phyloP scores from a whole-genome alignment of 345 rosid genomes.

The Syzygium grande region DNA sequence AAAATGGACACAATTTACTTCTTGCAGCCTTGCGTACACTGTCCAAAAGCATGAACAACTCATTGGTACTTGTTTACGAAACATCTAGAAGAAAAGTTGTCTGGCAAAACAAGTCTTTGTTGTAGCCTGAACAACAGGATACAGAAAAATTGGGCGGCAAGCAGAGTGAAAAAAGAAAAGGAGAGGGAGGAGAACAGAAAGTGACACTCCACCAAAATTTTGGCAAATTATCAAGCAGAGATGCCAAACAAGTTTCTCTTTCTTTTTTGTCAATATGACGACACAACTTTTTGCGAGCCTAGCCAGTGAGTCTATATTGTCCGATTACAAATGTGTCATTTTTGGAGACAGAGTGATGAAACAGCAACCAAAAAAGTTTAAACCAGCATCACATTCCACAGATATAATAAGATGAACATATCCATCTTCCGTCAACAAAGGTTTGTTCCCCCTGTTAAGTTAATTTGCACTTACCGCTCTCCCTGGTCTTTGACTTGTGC shows the following conservation, averaged over 20 bases:
- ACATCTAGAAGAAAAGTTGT: neutral
- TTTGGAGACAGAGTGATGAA: neutral
- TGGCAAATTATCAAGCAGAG: neutral
- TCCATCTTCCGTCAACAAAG: neutral
- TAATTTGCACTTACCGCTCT: neutral
- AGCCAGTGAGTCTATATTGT: neutral
- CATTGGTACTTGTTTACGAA: neutral
- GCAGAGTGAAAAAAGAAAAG: neutral
- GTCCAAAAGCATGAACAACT: neutral
- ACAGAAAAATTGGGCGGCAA: neutral
- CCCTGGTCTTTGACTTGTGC: neutral
- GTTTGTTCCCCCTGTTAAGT: neutral
- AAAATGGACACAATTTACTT: neutral
- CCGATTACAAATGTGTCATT: neutral
- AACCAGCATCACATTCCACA: neutral
- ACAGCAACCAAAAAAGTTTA: neutral
- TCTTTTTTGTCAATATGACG: neutral
- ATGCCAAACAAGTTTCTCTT: neutral
- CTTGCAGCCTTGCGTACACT: neutral
- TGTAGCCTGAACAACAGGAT: neutral
- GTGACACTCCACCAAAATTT: neutral
- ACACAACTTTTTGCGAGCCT: neutral
- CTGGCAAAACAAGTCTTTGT: neutral
- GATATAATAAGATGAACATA: neutral
- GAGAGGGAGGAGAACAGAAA: neutral